A percentile compares a stretch with the other conserved stretches of the same genome.
phyloP scores from a whole-genome alignment of 2,329 filamentous ascomycete genomes.

The Colletotrichum nymphaeae region DNA sequence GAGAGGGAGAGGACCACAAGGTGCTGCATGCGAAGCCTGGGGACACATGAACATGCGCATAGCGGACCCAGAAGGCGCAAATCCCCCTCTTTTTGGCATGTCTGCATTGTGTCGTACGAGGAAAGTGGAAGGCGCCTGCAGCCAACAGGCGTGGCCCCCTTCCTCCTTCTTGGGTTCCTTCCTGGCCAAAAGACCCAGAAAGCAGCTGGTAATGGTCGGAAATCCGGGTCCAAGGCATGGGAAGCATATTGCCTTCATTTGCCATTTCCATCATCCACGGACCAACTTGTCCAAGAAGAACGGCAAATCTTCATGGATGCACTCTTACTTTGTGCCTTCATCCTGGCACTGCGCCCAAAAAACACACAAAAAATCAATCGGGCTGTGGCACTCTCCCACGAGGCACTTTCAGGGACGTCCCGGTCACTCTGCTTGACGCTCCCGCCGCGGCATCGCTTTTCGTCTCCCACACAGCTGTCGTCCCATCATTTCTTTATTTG shows the following conservation, averaged over 20 bases:
- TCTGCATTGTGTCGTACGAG: background rate
- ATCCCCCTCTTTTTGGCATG: background rate
- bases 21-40: slow-evolving; percentile 14
- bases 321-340: background rate
- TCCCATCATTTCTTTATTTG: background rate
- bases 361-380: background rate
- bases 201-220: background rate
- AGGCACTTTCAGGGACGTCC: background rate
- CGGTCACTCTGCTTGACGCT: background rate
- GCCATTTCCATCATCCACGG: background rate
- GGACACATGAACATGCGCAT: background rate
- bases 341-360: background rate
- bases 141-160: background rate
- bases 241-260: background rate
- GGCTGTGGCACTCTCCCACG: background rate
- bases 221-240: background rate
- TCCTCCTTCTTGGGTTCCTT: background rate
- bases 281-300: background rate
- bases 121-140: background rate
- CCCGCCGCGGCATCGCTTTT: background rate
- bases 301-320: background rate
- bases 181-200: too few species aligned
- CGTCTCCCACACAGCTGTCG: background rate
- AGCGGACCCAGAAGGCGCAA: background rate
- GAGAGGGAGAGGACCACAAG: background rate